phyloP scores from a whole-genome alignment of 1,139 yeast species.

The Zygosaccharomyces pseudobailii region DNA sequence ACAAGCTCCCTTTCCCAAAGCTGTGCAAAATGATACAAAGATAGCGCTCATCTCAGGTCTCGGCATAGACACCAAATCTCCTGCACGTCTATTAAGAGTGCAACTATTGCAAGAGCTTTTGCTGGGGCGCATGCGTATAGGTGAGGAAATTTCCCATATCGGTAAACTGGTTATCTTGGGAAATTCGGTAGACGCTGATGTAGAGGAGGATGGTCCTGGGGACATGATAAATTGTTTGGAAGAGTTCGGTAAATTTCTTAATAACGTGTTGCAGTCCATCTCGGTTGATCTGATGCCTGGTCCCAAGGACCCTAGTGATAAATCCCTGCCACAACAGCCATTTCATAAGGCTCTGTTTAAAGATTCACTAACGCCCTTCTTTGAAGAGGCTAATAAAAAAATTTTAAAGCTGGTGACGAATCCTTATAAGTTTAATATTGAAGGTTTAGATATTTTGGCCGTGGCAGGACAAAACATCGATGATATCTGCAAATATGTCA shows the following conservation, averaged over 20 bases:
- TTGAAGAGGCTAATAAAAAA: slow-evolving; percentile 40
- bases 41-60: slow-evolving; percentile 76
- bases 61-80: slow-evolving; percentile 43
- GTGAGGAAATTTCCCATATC: slow-evolving; percentile 37
- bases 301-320: slow-evolving; percentile 72
- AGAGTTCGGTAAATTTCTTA: slow-evolving; percentile 53
- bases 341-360: slow-evolving; percentile 70
- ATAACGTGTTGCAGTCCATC: slow-evolving; percentile 53
- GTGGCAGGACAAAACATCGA: slow-evolving; percentile 80
- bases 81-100: slow-evolving; percentile 43
- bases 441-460: slow-evolving; percentile 57
- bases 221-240: slow-evolving; percentile 28
- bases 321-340: slow-evolving; percentile 85
- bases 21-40: slow-evolving; percentile 25
- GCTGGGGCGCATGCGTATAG: slow-evolving; percentile 58
- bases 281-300: slow-evolving; percentile 86
- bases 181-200: slow-evolving; percentile 49
- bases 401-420: slow-evolving; percentile 55
- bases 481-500: slow-evolving; percentile 66
- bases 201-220: slow-evolving; percentile 24
- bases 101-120: slow-evolving; percentile 69
- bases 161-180: slow-evolving; percentile 70
- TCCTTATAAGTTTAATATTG: slow-evolving; percentile 64
- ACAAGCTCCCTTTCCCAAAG: slow-evolving; percentile 41
- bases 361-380: slow-evolving; percentile 39